phyloP scores from a whole-genome alignment of 176 grass and related monocot species.

The Oryza nivara region DNA sequence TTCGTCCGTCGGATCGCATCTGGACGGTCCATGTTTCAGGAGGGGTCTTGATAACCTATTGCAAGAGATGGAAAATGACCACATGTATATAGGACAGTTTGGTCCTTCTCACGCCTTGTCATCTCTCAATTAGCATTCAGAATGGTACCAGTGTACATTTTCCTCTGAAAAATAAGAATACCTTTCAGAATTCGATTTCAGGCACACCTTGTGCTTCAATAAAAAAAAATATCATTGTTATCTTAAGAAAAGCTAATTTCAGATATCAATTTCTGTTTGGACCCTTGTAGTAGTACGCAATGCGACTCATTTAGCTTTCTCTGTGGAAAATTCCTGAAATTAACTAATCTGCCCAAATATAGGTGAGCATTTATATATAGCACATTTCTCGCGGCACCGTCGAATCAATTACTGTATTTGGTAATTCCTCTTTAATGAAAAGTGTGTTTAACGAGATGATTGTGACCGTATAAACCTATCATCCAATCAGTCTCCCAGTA shows the following conservation, averaged over 20 bases:
- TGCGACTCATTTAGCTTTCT: neutral
- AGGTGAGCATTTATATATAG: no score
- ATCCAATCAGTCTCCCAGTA: no score
- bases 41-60: constrained; percentile 19
- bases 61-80: constrained; percentile 7
- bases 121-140: neutral
- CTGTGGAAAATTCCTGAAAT: no score
- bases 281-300: no score
- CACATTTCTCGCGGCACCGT: no score
- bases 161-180: neutral
- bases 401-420: no score
- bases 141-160: no score
- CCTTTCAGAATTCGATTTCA: neutral
- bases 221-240: neutral
- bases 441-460: no score
- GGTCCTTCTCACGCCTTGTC: constrained; percentile 24
- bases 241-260: neutral
- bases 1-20: neutral
- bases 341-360: no score
- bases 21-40: neutral
- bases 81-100: neutral
- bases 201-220: neutral
- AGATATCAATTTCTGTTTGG: neutral
- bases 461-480: no score
- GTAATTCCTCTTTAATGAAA: no score